phyloP scores from a whole-genome alignment of 2,329 filamentous ascomycete genomes.

The Aspergillus sojae region DNA sequence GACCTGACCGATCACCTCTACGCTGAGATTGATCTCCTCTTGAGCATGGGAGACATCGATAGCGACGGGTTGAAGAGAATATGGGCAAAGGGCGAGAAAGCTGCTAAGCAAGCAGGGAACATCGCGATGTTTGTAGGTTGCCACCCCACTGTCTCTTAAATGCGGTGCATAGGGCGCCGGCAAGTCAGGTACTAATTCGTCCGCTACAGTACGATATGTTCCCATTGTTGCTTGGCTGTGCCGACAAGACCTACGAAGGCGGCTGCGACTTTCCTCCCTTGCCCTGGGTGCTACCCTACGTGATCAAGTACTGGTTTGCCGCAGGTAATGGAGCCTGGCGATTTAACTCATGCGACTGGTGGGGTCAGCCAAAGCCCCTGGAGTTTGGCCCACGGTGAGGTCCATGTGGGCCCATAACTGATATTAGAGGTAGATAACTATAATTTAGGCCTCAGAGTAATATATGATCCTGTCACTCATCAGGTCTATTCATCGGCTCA shows the following conservation, averaged over 20 bases:
- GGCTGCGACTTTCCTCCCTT: not conserved
- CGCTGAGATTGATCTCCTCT: not conserved
- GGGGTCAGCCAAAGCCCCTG: not conserved
- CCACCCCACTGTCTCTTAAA: not conserved
- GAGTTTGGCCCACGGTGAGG: not conserved
- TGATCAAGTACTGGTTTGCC: not conserved
- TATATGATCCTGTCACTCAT: conserved; percentile 23
- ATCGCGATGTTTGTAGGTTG: not conserved
- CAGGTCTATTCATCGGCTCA: conserved; percentile 4
- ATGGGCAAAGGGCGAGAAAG: not conserved
- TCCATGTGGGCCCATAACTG: not conserved
- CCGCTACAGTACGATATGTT: not conserved
- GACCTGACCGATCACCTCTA: not conserved
- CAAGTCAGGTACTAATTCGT: not conserved
- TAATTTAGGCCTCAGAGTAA: not conserved
- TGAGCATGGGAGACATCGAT: not conserved
- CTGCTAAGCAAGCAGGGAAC: not conserved
- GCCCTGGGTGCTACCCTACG: not conserved
- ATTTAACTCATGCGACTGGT: not conserved
- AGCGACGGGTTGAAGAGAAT: not conserved
- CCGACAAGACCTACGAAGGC: not conserved
- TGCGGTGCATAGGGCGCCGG: not conserved
- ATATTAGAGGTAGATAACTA: not conserved
- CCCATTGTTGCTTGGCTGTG: not conserved
- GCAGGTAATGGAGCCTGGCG: not conserved